Conservation (phyloP, 306 rosid genomes). For the Sicyos baderoa region DNA sequence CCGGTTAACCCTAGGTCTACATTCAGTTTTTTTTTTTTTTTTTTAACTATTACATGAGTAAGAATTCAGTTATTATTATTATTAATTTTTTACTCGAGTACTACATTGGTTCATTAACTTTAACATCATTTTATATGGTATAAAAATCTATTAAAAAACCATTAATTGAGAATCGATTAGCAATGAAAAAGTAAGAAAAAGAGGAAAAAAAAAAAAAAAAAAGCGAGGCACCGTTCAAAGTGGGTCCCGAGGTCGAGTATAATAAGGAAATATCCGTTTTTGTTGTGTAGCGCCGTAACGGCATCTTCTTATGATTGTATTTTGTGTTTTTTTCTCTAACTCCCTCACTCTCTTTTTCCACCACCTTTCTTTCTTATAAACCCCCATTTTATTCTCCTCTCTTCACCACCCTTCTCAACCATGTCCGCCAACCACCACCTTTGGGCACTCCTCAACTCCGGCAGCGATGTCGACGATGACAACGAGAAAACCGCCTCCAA, state of each 20-base stretch:
- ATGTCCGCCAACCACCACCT: conserved; percentile 3
- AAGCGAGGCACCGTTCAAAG: neutral
- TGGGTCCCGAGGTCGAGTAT: conserved; percentile 30
- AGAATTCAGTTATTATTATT: no score
- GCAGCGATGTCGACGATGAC: neutral
- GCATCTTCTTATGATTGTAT: conserved; percentile 39
- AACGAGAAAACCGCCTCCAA: neutral
- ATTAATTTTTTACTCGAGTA: no score
- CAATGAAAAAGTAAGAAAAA: neutral
- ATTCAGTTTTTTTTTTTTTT: no score
- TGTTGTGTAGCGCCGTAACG: conserved; percentile 37
- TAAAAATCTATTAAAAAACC: no score
- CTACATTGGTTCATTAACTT: no score
- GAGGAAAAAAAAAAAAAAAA: neutral
- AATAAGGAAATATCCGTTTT: conserved; percentile 28
- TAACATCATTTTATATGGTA: no score
- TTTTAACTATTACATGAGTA: no score
- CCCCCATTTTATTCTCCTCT: neutral
- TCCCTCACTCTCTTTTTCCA: neutral
- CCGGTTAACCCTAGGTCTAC: no score
- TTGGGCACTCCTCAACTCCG: conserved; percentile 29
- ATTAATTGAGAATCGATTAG: neutral
- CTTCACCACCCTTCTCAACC: neutral
- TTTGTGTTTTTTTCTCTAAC: conserved; percentile 10
- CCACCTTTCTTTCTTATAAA: neutral